A percentile compares a stretch with the other conserved stretches of the same genome.
These are phyloP conservation scores for Obba rivulosa DNA, from an alignment of 768 basidiomycete genomes.

Conservation along the genomic window DNA sequence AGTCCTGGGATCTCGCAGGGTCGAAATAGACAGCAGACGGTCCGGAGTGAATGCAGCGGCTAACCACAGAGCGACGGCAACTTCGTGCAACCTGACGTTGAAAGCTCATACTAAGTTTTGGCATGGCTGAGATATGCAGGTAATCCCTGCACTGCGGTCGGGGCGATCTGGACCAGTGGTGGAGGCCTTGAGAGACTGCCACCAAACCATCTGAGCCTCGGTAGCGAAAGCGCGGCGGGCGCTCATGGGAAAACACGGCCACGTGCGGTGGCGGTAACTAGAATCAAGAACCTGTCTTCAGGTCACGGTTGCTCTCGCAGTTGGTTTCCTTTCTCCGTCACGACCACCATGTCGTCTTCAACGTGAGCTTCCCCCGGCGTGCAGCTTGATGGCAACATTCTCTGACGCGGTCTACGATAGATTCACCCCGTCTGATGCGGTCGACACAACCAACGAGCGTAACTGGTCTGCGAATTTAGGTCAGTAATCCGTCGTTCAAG, in stretches of 20 bases:
- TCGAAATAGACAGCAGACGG: conserved; percentile 49
- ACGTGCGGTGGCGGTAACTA: neutral
- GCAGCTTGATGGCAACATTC: neutral
- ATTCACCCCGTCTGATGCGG: conserved; percentile 47
- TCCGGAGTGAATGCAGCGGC: neutral
- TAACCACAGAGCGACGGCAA: neutral
- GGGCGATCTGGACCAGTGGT: neutral
- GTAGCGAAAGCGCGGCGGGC: neutral
- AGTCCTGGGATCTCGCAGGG: conserved; percentile 26
- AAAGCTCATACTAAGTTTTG: neutral
- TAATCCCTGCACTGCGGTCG: neutral
- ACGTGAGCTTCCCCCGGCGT: conserved; percentile 27
- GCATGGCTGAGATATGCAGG: neutral
- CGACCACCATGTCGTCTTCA: conserved; percentile 23
- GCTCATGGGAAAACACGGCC: no score
- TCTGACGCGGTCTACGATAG: conserved; percentile 27
- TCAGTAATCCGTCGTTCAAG: conserved; percentile 21
- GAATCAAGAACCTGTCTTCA: neutral
- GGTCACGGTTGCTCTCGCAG: no score
- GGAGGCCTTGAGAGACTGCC: no score
- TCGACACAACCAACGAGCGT: conserved; percentile 64
- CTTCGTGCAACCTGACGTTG: neutral
- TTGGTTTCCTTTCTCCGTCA: no score
- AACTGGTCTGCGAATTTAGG: conserved; percentile 71
- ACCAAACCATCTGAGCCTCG: neutral